Percentiles rank a stretch among this genome's conserved stretches.
Evolutionary conservation across 176 grass and related monocot genomes (phyloP).

Genomic region (sorghum (Sorghum bicolor)): Sorghum_bicolor_NCBIv3 NC_012870.2:66109001-66109500

Average conservation of each 20-base stretch:
- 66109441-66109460: conserved; percentile 68
- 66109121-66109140: neutral
- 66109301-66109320: neutral
- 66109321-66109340: neutral
- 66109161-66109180: neutral
- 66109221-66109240: neutral
- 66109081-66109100: neutral
- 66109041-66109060: neutral
- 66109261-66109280: neutral
- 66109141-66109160: too few relatives aligned
- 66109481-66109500: conserved; percentile 53
- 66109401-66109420: conserved; percentile 83
- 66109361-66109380: neutral
- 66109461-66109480: conserved; percentile 81
- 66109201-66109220: too few relatives aligned
- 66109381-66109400: conserved; percentile 77
- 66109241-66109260: neutral
- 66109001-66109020: conserved; percentile 57
- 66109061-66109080: neutral
- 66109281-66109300: neutral
- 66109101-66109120: neutral
- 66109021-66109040: conserved; percentile 58
- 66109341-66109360: neutral
- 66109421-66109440: conserved; percentile 58
- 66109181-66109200: too few relatives aligned